Evolutionary conservation across 2,329 filamentous ascomycete genomes (phyloP).

Genomic region (Claviceps capensis): DNA sequence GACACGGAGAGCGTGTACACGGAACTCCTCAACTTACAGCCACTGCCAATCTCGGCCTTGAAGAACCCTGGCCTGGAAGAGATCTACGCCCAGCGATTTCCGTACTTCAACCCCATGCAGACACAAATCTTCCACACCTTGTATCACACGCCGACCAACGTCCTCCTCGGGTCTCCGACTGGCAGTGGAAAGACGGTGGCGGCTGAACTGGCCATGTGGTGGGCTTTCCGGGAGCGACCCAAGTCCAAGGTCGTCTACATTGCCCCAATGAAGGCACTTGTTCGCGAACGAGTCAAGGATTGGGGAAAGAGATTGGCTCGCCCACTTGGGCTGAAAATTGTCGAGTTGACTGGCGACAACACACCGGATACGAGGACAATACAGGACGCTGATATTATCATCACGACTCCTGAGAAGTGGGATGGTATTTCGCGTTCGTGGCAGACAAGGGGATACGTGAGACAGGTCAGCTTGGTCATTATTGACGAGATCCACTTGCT

Average conservation of each 20-base stretch:
- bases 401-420: conserved; percentile 99
- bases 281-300: conserved; percentile 90
- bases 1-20: conserved; percentile 98
- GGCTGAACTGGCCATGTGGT: conserved; percentile 97
- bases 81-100: conserved; percentile 76
- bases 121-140: conserved; percentile 96
- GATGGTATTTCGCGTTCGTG: conserved; percentile 98
- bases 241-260: conserved; percentile 98
- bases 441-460: conserved; percentile 94
- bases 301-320: conserved; percentile 73
- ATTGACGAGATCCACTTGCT: conserved; percentile 97
- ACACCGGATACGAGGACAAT: conserved; percentile 95
- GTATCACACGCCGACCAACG: conserved; percentile 84
- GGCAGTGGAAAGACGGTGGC: conserved; percentile 97
- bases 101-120: conserved; percentile 99
- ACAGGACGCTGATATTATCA: conserved; percentile 89
- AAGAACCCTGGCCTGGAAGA: conserved; percentile 81
- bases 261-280: conserved; percentile 96
- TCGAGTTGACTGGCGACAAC: conserved; percentile 93
- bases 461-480: conserved; percentile 88
- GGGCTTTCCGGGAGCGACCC: conserved; percentile 88
- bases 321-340: conserved; percentile 76
- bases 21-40: conserved; percentile 81
- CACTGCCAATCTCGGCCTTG: conserved; percentile 71
- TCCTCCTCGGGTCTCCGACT: conserved; percentile 87